Evolutionary conservation across 257 asterid genomes (phyloP).

Genomic region (Cruciata laevipes): DNA sequence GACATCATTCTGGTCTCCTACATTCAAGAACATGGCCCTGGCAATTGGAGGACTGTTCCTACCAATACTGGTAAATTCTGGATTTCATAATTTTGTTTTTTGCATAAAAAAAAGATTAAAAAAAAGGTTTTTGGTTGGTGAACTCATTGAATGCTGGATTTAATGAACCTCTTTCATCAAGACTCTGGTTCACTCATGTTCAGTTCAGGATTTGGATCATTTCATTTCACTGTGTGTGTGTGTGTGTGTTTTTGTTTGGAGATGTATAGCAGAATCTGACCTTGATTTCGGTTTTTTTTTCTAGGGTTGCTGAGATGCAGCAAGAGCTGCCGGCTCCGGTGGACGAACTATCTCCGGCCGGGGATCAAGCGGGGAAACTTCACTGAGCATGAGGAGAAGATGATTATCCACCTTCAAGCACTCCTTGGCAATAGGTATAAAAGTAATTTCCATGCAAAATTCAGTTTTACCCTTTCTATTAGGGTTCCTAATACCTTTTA

Average conservation of each 20-base stretch:
- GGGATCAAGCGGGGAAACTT: conserved; percentile 84
- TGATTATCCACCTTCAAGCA: conserved; percentile 83
- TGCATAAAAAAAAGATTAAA: no score
- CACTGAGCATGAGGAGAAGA: conserved; percentile 69
- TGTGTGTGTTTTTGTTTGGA: background rate
- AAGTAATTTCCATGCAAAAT: background rate
- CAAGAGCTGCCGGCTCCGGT: conserved; percentile 87
- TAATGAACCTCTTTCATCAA: conserved; percentile 21
- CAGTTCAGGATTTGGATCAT: background rate
- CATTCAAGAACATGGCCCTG: conserved; percentile 82
- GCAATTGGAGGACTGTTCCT: conserved; percentile 78
- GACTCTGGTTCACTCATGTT: background rate
- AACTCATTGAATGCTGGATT: conserved; percentile 34
- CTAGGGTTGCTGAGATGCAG: conserved; percentile 87
- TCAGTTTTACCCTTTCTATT: background rate
- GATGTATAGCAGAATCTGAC: no score
- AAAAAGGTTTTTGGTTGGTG: conserved; percentile 27
- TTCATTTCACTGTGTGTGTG: background rate
- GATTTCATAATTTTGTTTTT: background rate
- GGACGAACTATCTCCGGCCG: conserved; percentile 94
- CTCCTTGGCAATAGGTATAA: conserved; percentile 85
- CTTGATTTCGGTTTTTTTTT: background rate
- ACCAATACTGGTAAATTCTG: conserved; percentile 52
- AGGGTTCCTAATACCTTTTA: conserved; percentile 22
- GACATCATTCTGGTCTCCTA: conserved; percentile 75